phyloP scores from a whole-genome alignment of 352 stramenopile species.

The Plasmopara muralis region DNA sequence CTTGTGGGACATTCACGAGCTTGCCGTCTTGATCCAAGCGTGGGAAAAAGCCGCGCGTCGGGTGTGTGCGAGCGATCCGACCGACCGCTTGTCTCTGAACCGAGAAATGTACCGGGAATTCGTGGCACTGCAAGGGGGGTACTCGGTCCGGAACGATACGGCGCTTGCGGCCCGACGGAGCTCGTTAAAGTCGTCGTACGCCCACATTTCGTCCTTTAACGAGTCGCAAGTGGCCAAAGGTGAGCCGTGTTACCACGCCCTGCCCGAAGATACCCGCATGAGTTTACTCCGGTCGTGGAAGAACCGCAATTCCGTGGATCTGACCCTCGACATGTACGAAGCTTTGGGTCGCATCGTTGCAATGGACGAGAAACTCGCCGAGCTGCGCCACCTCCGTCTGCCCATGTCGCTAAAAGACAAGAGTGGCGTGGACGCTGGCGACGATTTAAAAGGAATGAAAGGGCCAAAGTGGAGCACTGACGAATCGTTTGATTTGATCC shows the following conservation, averaged over 20 bases:
- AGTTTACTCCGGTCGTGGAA: slow-evolving; percentile 32
- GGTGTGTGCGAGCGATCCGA: slow-evolving; percentile 17
- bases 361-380: slow-evolving; percentile 23
- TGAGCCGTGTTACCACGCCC: slow-evolving; percentile 20
- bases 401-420: slow-evolving; percentile 13
- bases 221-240: slow-evolving; percentile 26
- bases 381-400: slow-evolving; percentile 18
- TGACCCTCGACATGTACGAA: slow-evolving; percentile 32
- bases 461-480: slow-evolving; percentile 26
- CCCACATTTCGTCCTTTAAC: slow-evolving; percentile 30
- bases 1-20: slow-evolving; percentile 29
- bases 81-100: slow-evolving; percentile 24
- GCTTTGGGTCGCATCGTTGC: slow-evolving; percentile 26
- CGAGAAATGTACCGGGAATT: slow-evolving; percentile 34
- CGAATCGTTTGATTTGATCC: slow-evolving; percentile 33
- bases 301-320: slow-evolving; percentile 34
- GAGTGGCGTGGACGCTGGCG: slow-evolving; percentile 2
- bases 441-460: slow-evolving; percentile 16
- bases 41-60: slow-evolving; percentile 33
- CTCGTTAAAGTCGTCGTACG: slow-evolving; percentile 33
- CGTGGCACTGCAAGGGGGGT: slow-evolving; percentile 27
- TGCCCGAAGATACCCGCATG: slow-evolving; percentile 20
- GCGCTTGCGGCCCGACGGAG: slow-evolving; percentile 29
- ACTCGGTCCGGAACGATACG: slow-evolving; percentile 26
- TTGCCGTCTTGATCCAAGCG: slow-evolving; percentile 26